Conservation (phyloP, 2,329 filamentous ascomycete genomes). For the Apiospora phragmitis region DNA sequence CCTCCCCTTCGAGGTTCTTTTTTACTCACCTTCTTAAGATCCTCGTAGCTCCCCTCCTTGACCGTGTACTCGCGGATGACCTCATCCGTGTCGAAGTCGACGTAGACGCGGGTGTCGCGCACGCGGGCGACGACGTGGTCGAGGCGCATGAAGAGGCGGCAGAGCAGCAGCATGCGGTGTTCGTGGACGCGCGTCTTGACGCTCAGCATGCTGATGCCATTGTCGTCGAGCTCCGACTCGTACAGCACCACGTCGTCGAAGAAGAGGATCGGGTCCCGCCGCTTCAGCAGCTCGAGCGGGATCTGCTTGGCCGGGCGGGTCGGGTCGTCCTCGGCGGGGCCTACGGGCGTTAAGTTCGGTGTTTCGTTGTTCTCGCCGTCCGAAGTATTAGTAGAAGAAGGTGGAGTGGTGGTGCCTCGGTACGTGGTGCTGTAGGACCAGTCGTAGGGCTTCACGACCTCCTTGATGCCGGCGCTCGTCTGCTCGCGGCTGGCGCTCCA, state of each 20-base stretch:
- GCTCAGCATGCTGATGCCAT: conserved; percentile 87
- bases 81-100: conserved; percentile 79
- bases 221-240: conserved; percentile 97
- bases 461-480: conserved; percentile 83
- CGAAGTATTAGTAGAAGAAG: conserved; percentile 11
- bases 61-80: conserved; percentile 88
- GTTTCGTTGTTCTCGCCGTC: neutral
- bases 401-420: conserved; percentile 62
- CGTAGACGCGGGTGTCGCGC: conserved; percentile 86
- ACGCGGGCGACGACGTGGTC: conserved; percentile 88
- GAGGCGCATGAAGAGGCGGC: conserved; percentile 87
- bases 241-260: conserved; percentile 96
- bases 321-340: conserved; percentile 21
- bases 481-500: conserved; percentile 73
- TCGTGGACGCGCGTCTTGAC: conserved; percentile 95
- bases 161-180: conserved; percentile 78
- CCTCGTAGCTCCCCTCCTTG: conserved; percentile 80
- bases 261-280: conserved; percentile 91
- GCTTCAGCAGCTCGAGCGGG: conserved; percentile 81
- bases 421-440: conserved; percentile 97
- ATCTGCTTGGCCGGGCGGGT: conserved; percentile 51
- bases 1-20: neutral
- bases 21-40: conserved; percentile 66
- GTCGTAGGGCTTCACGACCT: conserved; percentile 94
- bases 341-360: neutral